Evolutionary conservation across 1,139 yeast species (phyloP).

Genomic region (Diutina ranongensis): DNA sequence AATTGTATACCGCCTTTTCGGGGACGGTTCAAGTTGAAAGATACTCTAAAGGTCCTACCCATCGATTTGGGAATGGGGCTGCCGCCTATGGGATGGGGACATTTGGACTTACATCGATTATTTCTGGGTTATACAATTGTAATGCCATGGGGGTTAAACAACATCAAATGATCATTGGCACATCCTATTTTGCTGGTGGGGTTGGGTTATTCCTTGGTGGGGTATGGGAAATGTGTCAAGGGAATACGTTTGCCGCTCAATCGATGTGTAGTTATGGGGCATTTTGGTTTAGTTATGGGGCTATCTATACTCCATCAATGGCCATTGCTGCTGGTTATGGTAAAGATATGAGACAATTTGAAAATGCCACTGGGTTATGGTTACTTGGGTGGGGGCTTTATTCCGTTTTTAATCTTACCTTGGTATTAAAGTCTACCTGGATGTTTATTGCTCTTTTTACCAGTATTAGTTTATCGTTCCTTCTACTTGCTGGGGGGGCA

Average conservation of each 20-base stretch:
- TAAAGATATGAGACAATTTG: conserved; percentile 15
- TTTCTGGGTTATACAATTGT: conserved; percentile 8
- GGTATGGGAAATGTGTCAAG: conserved; percentile 8
- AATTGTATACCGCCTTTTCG: conserved; percentile 11
- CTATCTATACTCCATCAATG: conserved; percentile 20
- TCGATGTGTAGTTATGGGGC: conserved; percentile 26
- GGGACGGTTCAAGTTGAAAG: conserved; percentile 10
- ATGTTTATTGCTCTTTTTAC: conserved; percentile 27
- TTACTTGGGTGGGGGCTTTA: conserved; percentile 36
- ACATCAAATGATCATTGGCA: background rate
- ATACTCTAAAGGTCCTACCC: conserved; percentile 7
- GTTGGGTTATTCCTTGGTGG: background rate
- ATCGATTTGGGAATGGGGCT: conserved; percentile 10
- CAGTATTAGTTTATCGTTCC: conserved; percentile 26
- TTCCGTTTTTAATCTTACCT: conserved; percentile 25
- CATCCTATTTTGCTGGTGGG: background rate
- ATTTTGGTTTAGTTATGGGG: conserved; percentile 28
- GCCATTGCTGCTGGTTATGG: conserved; percentile 22
- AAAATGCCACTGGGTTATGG: conserved; percentile 28
- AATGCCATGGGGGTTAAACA: background rate
- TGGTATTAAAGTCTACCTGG: conserved; percentile 33
- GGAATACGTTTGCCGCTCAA: conserved; percentile 27
- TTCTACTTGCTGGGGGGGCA: conserved; percentile 30
- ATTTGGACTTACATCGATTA: conserved; percentile 10
- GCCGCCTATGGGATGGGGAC: conserved; percentile 11